Percentiles rank a stretch among this genome's conserved stretches.
phyloP scores from a whole-genome alignment of 345 rosid genomes.

The Atalantia buxifolia region DNA sequence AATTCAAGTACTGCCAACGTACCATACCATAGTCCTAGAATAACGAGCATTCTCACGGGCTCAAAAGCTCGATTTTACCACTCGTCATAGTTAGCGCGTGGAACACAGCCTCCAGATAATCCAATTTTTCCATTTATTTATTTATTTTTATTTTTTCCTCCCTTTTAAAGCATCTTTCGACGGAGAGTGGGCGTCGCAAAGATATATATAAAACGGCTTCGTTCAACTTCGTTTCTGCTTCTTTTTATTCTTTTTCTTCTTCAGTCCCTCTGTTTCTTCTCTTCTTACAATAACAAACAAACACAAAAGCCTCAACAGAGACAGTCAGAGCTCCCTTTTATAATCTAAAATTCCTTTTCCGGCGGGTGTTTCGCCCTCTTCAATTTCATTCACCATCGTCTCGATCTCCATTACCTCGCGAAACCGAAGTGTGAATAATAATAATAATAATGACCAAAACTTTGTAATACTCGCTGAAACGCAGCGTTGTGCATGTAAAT shows the following conservation, averaged over 20 bases:
- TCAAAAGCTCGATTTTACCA: background rate
- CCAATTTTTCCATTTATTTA: background rate
- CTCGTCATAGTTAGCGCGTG: background rate
- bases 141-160: background rate
- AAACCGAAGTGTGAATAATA: background rate
- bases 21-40: background rate
- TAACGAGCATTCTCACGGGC: background rate
- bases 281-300: background rate
- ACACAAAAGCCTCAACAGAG: background rate
- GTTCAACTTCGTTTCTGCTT: constrained; percentile 9
- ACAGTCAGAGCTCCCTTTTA: constrained; percentile 7
- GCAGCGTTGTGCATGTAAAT: background rate
- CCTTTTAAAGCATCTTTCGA: background rate
- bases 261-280: background rate
- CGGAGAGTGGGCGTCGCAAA: constrained; percentile 16
- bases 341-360: constrained; percentile 8
- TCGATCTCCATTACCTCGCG: background rate
- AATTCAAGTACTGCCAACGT: background rate
- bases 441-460: no score
- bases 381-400: background rate
- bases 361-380: background rate
- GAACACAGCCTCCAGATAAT: background rate
- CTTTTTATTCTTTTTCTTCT: background rate
- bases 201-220: constrained; percentile 39
- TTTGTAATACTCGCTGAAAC: background rate